Conservation (phyloP, 441 rosid species). For the Aleurites moluccanus region DNA sequence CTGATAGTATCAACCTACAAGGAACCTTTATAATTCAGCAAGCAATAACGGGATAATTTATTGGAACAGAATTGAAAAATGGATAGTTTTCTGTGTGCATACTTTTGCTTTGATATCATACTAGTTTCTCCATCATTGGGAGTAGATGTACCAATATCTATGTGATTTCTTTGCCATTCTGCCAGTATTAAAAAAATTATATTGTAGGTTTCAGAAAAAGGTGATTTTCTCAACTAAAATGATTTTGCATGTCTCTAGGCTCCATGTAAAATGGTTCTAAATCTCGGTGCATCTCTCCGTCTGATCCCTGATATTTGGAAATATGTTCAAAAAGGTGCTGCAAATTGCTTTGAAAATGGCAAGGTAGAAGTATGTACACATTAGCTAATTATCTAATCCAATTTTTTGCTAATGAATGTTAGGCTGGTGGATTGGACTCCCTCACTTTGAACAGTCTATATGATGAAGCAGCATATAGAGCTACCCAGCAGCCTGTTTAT, state of each 20-base stretch:
- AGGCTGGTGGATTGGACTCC: conserved; percentile 96
- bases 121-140: neutral
- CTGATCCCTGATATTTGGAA: neutral
- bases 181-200: neutral
- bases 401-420: conserved; percentile 19
- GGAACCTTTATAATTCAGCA: neutral
- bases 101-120: neutral
- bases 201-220: neutral
- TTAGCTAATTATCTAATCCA: neutral
- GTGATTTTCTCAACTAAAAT: neutral
- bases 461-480: conserved; percentile 78
- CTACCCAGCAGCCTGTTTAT: conserved; percentile 72
- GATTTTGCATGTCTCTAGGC: neutral
- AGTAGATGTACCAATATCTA: neutral
- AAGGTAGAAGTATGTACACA: neutral
- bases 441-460: conserved; percentile 82
- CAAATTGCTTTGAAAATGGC: neutral
- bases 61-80: neutral
- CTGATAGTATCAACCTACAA: neutral
- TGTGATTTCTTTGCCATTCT: neutral
- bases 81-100: neutral
- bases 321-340: neutral
- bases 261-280: neutral
- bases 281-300: neutral
- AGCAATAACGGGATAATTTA: neutral